A percentile compares a stretch with the other conserved stretches of the same genome.
phyloP scores from a whole-genome alignment of 1,284 basidiomycete genomes.

The Marasmius sp. region DNA sequence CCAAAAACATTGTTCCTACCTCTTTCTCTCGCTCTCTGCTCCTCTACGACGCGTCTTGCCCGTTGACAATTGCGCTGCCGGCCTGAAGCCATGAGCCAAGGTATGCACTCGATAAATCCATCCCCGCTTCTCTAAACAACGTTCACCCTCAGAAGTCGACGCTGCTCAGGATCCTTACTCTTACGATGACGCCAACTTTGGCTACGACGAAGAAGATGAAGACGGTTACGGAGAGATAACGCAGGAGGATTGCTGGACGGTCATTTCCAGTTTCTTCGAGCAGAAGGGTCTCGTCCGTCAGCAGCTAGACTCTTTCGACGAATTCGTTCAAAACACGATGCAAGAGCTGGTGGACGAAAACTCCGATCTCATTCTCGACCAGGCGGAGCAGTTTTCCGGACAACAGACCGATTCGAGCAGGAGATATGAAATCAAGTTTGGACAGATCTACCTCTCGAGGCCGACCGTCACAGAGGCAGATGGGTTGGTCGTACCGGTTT shows the following conservation, averaged over 20 bases:
- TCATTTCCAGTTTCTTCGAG: constrained; percentile 96
- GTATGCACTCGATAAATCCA: constrained; percentile 33
- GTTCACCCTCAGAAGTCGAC: constrained; percentile 39
- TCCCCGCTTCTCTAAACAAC: constrained; percentile 3
- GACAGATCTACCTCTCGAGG: constrained; percentile 95
- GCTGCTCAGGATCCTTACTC: constrained; percentile 49
- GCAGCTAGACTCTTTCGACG: constrained; percentile 98
- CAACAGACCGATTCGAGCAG: constrained; percentile 79
- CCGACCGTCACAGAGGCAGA: constrained; percentile 96
- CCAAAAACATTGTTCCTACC: neutral
- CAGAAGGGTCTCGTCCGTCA: constrained; percentile 98
- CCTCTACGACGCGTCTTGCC: neutral
- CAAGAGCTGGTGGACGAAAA: constrained; percentile 99
- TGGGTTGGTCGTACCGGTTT: constrained; percentile 90
- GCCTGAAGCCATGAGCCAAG: constrained; percentile 43
- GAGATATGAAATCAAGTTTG: constrained; percentile 96
- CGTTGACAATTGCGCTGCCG: neutral
- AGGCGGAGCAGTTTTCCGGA: constrained; percentile 93
- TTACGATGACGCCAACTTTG: constrained; percentile 60
- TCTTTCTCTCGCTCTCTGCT: neutral
- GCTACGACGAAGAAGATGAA: constrained; percentile 62
- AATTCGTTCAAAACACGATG: constrained; percentile 99
- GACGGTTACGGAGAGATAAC: constrained; percentile 77
- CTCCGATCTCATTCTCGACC: constrained; percentile 91
- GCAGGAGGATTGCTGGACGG: constrained; percentile 93